These are phyloP conservation scores for Carex parvula DNA, from an alignment of 176 grass and related monocot genomes.

Conservation along the genomic window DNA sequence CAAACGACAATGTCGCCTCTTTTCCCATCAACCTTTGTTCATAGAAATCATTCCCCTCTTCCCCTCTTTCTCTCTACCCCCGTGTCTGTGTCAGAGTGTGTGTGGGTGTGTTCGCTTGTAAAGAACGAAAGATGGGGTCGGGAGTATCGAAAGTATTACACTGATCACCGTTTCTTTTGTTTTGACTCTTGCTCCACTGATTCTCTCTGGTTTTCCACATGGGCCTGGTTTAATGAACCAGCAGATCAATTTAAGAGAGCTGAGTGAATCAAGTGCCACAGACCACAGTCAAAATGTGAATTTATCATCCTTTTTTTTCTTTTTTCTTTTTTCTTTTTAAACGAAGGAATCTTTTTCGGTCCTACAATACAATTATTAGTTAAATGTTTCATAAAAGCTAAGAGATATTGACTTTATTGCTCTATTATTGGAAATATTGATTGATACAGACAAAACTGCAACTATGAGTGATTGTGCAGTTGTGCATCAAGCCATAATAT, in stretches of 20 bases:
- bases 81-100: constrained; percentile 15
- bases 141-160: constrained; percentile 11
- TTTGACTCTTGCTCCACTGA: not conserved
- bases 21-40: constrained; percentile 17
- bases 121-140: constrained; percentile 2
- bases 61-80: not conserved
- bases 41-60: not conserved
- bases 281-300: not conserved
- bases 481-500: not conserved
- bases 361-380: not conserved
- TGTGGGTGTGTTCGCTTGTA: not conserved
- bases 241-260: not conserved
- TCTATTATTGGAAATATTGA: constrained; percentile 1
- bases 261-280: not conserved
- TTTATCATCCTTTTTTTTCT: not conserved
- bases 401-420: not conserved
- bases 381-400: not conserved
- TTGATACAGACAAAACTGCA: not conserved
- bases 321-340: not conserved
- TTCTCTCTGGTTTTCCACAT: constrained; percentile 5
- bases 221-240: constrained; percentile 2
- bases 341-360: not conserved
- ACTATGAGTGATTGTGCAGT: too few species aligned
- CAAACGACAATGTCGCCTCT: constrained; percentile 21
- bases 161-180: constrained; percentile 10